A percentile compares a stretch with the other conserved stretches of the same genome.
Evolutionary conservation across 2,329 filamentous ascomycete genomes (phyloP).

Genomic region (Paecilomyces sp.): DNA sequence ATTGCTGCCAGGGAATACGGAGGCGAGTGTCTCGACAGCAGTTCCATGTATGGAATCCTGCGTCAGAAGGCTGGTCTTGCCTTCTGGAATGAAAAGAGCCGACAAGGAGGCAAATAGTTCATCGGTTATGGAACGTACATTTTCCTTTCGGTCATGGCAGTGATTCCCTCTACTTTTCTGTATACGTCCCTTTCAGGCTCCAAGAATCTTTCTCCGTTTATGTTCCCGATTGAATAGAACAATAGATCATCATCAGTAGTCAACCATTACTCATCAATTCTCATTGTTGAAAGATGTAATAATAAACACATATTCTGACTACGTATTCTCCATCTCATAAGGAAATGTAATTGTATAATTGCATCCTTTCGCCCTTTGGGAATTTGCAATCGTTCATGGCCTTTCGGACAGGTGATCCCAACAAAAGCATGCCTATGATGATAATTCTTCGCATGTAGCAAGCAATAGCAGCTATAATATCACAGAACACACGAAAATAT

Average conservation of each 20-base stretch:
- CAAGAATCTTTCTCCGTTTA: background rate
- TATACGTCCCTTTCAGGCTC: background rate
- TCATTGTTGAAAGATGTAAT: background rate
- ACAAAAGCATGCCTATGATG: too few species aligned
- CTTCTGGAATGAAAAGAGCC: constrained; percentile 34
- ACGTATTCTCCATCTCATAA: background rate
- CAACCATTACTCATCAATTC: background rate
- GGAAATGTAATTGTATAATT: background rate
- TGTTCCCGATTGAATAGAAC: background rate
- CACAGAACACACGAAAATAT: background rate
- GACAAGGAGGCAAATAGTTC: constrained; percentile 6
- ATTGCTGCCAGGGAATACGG: constrained; percentile 26
- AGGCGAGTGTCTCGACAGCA: constrained; percentile 31
- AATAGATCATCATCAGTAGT: background rate
- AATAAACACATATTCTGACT: background rate
- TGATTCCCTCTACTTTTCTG: background rate
- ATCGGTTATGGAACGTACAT: background rate
- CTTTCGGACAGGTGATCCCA: too few species aligned
- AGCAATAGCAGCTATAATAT: too few species aligned
- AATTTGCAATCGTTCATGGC: too few species aligned
- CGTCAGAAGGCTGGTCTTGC: constrained; percentile 28
- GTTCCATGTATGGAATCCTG: constrained; percentile 30
- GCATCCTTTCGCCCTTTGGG: background rate
- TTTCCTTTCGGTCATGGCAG: background rate
- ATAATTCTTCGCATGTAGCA: too few species aligned